A percentile compares a stretch with the other conserved stretches of the same genome.
These are phyloP conservation scores for Lentinula aciculospora DNA, from an alignment of 768 basidiomycete genomes.

Conservation along the genomic window DNA sequence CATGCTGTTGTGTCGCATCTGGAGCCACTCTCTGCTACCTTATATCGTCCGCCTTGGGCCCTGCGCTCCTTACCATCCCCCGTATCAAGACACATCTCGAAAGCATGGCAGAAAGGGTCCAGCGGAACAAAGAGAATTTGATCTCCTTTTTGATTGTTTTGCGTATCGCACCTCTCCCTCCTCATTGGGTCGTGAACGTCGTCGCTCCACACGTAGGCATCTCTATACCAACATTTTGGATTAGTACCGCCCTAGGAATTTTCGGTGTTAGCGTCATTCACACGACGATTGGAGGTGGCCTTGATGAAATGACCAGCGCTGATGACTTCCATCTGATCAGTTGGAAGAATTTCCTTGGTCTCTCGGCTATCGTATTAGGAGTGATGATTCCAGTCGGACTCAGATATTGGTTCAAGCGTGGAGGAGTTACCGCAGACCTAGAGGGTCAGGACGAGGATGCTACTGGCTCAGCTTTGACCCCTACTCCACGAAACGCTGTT, in stretches of 20 bases:
- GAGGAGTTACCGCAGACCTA: conserved; percentile 17
- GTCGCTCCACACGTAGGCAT: conserved; percentile 92
- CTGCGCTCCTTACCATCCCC: conserved; percentile 83
- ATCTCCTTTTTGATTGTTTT: conserved; percentile 93
- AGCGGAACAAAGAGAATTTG: conserved; percentile 64
- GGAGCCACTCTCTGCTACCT: conserved; percentile 92
- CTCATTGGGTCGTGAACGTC: conserved; percentile 95
- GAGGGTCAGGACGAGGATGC: conserved; percentile 12
- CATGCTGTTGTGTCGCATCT: conserved; percentile 85
- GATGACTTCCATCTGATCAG: conserved; percentile 93
- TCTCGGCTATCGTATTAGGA: conserved; percentile 81
- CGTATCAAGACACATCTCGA: conserved; percentile 81
- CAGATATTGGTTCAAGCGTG: conserved; percentile 71
- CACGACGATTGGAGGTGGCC: conserved; percentile 87
- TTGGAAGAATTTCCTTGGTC: conserved; percentile 82
- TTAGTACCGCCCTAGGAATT: conserved; percentile 85
- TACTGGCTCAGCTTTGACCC: neutral
- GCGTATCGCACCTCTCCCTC: conserved; percentile 89
- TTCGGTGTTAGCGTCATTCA: conserved; percentile 91
- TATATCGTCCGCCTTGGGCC: conserved; percentile 88
- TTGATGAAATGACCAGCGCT: conserved; percentile 93
- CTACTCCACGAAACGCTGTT: neutral
- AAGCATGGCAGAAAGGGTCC: conserved; percentile 75
- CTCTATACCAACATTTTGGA: conserved; percentile 80
- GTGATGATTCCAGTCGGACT: conserved; percentile 92